Evolutionary conservation across 352 stramenopile species (phyloP), one percentile per base, ranked within the genome.

Genomic region (Thalassiosira livingstoniorum): DNA sequence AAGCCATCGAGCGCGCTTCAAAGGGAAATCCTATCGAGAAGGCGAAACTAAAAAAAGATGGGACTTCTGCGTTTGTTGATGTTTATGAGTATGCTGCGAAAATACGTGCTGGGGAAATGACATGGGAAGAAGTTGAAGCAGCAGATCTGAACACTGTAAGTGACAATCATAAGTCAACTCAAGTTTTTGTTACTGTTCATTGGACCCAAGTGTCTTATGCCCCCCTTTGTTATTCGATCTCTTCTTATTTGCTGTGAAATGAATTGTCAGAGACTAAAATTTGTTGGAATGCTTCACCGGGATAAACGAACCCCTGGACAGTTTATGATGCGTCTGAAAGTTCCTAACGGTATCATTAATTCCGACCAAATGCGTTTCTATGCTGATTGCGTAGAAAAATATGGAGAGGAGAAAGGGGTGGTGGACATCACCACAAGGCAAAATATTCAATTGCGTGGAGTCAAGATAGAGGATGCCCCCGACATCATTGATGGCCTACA

Each of bases 251-350:
- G 4, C 55, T 54, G 34, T 18, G 47, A 61, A 27, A n/a, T n/a
- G n/a, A n/a, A n/a, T n/a, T n/a, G n/a, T 51, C 37, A 74, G 65
- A 76, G 90, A 31, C 62, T 94, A 0, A 94, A 94, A 83, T 94
- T 83, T 68, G 90, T 92, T 18, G 90, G 90, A 51, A 92, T 94
- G 88, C 79, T 94, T 32, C 93, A 96, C 78, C 75, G 93, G 55
- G 80, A 87, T 54, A 96, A 96, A 83, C 87, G 90, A 13, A 96
- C 92, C 43, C 93, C 93, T 15, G 93, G 93, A 32, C 87, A 92
- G 69, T 96, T 96, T 85, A 95, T 96, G 92, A 95, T 96, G 91
- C 83, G 93, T 21, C 79, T 95, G 10, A 93, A 92, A 68, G 86
- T 94, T 23, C 92, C 93, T 0, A 96, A 96, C 81, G 93, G 93